Conservation (phyloP, 2,329 filamentous ascomycete species). For the Botrytis fragariae region DNA sequence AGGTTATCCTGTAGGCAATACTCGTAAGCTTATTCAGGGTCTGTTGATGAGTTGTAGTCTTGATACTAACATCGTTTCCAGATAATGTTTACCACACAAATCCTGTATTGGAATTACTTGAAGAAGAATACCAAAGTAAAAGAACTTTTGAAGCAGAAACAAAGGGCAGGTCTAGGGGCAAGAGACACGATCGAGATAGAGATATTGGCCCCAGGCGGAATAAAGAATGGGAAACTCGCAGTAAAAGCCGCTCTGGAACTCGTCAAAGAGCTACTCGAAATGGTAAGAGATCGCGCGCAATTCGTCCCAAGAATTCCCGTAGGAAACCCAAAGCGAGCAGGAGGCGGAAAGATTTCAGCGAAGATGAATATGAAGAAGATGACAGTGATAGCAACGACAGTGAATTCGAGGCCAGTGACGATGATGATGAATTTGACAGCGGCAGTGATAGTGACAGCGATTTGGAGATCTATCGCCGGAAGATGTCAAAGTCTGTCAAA, state of each 20-base stretch:
- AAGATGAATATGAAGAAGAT: background rate
- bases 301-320: background rate
- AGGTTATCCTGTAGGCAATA: background rate
- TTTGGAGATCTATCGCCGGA: background rate
- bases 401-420: background rate
- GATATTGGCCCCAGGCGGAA: background rate
- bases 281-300: background rate
- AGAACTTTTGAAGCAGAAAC: background rate
- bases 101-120: slow-evolving; percentile 2
- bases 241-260: background rate
- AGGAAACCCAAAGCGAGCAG: background rate
- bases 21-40: background rate
- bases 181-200: background rate
- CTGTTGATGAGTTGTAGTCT: background rate
- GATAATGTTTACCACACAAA: background rate
- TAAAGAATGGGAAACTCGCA: background rate
- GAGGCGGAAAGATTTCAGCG: background rate
- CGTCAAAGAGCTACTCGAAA: background rate
- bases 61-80: background rate
- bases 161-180: background rate
- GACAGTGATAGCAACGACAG: slow-evolving; percentile 5
- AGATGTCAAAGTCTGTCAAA: background rate
- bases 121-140: slow-evolving; percentile 9
- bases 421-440: background rate
- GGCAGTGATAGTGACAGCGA: background rate